Evolutionary conservation across 306 rosid species (phyloP).

Genomic region (Cicer pinnatifidum): DNA sequence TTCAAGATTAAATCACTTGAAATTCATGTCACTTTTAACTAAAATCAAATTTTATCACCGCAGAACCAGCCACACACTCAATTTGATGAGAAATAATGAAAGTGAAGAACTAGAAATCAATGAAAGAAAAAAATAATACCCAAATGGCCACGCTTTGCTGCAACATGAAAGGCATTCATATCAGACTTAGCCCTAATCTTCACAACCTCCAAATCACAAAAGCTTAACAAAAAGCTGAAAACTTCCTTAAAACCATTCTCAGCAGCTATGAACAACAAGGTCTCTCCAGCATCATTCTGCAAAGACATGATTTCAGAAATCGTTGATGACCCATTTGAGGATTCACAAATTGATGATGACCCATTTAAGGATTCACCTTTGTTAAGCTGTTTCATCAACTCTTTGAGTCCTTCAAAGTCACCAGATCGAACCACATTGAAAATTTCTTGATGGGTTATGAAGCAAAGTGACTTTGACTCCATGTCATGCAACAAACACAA

Average conservation of each 20-base stretch:
- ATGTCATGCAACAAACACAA: conserved; percentile 38
- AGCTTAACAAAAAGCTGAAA: conserved; percentile 61
- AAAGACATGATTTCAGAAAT: conserved; percentile 65
- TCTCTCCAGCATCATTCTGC: conserved; percentile 82
- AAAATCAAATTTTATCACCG: neutral
- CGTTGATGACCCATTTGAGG: conserved; percentile 37
- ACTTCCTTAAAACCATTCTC: conserved; percentile 57
- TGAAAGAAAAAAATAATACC: conserved; percentile 48
- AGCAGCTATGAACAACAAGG: conserved; percentile 73
- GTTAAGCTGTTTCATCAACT: conserved; percentile 53
- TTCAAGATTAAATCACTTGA: neutral
- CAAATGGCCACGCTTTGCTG: conserved; percentile 80
- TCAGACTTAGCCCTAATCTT: conserved; percentile 82
- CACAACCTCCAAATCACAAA: conserved; percentile 59
- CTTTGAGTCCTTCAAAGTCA: conserved; percentile 56
- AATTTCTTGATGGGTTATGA: conserved; percentile 72
- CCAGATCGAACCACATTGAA: conserved; percentile 83
- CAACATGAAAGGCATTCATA: conserved; percentile 76
- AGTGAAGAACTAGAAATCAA: conserved; percentile 22
- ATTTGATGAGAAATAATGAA: neutral
- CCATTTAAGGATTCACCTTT: conserved; percentile 56
- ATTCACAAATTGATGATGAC: conserved; percentile 32
- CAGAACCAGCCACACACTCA: neutral
- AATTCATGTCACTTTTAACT: neutral
- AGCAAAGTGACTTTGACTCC: conserved; percentile 69